A percentile compares a stretch with the other conserved stretches of the same genome.
Evolutionary conservation across 108 stramenopile species (phyloP).

Genomic region (Hondaea fermentalgiana): DNA sequence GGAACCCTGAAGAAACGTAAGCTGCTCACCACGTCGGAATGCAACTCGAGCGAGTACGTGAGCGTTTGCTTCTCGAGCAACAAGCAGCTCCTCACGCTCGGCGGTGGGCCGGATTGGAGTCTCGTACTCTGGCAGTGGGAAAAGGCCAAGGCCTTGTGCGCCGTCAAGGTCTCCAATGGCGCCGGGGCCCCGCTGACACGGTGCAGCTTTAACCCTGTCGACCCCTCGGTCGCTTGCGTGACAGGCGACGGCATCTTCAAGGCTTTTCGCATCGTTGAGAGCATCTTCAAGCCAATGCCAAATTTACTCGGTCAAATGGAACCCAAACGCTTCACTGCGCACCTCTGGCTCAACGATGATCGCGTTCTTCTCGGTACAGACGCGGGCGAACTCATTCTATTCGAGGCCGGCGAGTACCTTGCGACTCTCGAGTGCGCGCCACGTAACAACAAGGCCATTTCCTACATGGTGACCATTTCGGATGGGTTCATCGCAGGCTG

Average conservation of each 20-base stretch:
- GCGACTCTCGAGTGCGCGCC: conserved; percentile 29
- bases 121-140: conserved; percentile 45
- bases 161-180: conserved; percentile 16
- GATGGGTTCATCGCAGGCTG: conserved; percentile 53
- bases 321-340: conserved; percentile 35
- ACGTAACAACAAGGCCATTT: conserved; percentile 24
- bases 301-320: conserved; percentile 23
- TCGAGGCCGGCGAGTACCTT: conserved; percentile 47
- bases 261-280: conserved; percentile 38
- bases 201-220: conserved; percentile 44
- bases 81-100: conserved; percentile 41
- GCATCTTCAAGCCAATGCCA: conserved; percentile 10
- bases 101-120: conserved; percentile 48
- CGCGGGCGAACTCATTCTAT: conserved; percentile 40
- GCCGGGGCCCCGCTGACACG: conserved; percentile 26
- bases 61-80: conserved; percentile 41
- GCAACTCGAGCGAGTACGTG: conserved; percentile 27
- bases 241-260: conserved; percentile 41
- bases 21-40: conserved; percentile 35
- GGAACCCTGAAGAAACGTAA: conserved; percentile 34
- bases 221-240: conserved; percentile 41
- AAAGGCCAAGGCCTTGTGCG: conserved; percentile 36
- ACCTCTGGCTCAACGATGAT: conserved; percentile 50
- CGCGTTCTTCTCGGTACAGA: conserved; percentile 43
- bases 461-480: conserved; percentile 26